Evolutionary conservation across 352 stramenopile genomes (phyloP), one percentile per base, ranked within the genome.

Genomic region (Globisporangium cederbergense): DNA sequence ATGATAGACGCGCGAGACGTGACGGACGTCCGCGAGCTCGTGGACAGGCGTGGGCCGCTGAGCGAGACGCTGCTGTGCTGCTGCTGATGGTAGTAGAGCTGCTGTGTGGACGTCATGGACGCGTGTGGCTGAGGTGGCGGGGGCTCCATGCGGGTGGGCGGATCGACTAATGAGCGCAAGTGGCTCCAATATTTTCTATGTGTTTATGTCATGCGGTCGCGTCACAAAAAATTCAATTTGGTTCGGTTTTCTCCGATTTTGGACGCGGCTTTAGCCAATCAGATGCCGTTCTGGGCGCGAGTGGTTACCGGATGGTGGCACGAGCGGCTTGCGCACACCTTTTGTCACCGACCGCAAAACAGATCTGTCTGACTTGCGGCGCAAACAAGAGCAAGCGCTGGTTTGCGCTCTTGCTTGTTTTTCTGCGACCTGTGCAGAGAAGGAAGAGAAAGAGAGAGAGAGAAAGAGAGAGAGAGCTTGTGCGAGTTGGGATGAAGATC

Each of bases 1-100:
- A 16, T 4, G 4, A 46, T 18, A 11, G 25, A 13, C 22, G 47
- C 56, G 9, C 42, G 25, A 1, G 62, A 34, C 22, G 54, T n/a
- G 16, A 11, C 16, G 32, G 55, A 64, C 25, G 60, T 43, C 25
- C 38, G 56, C 38, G 60, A 65, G 28, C 42, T 53, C 28, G 58
- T 25, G n/a, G 64, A 70, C n/a, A 70, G 16, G 3, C 51, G 66
- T 32, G 61, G 55, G 0, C 38, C 61, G 16, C 38, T 46, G 60
- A 46, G 42, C 9, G 10, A 16, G 42, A 45, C 25, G 51, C 18
- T 45, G 52, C 3, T 30, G 18, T 45, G 25, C 36, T 42, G 36
- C 11, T 42, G 36, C 1, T 42, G 34, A 8, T 40, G 11, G 28
- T 18, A 22, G 2, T 34, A 7, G 11, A 22, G 32, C 18, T 43